phyloP scores from a whole-genome alignment of 192 early-diverging fungal species.

The Phycomyces nitens region DNA sequence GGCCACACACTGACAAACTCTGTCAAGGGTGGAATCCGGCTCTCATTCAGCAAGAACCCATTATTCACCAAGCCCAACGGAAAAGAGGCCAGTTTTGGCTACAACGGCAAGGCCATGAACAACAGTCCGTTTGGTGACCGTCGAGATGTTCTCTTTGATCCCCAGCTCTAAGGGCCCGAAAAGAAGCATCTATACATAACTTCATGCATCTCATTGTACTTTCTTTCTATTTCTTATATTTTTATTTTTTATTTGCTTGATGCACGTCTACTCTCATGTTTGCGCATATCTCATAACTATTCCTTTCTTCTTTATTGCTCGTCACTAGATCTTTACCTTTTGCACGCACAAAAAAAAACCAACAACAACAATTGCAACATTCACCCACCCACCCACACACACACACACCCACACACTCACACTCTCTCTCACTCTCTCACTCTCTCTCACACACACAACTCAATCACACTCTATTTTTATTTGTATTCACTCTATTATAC shows the following conservation, averaged over 20 bases:
- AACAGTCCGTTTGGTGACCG: constrained; percentile 1
- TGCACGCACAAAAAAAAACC: too few relatives aligned
- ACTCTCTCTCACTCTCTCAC: too few relatives aligned
- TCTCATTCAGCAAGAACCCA: constrained; percentile 95
- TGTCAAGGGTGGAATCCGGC: constrained; percentile 93
- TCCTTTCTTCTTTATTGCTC: constrained; percentile 1
- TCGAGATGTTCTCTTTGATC: constrained; percentile 10
- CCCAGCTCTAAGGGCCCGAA: background rate
- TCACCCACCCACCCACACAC: too few relatives aligned
- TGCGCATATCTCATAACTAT: constrained; percentile 6
- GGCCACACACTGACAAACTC: constrained; percentile 83
- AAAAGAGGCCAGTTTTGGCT: background rate
- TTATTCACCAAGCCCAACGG: constrained; percentile 38
- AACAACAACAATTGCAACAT: too few relatives aligned
- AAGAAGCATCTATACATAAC: background rate
- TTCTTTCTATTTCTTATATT: constrained; percentile 4
- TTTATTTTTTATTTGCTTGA: constrained; percentile 6
- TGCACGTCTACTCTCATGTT: constrained; percentile 6
- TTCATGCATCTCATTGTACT: constrained; percentile 1
- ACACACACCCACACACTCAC: too few relatives aligned
- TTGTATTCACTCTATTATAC: too few relatives aligned
- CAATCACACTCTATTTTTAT: too few relatives aligned
- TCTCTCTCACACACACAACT: too few relatives aligned
- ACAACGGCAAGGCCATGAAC: background rate
- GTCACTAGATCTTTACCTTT: too few relatives aligned